Base-by-base conservation (phyloP, 306 rosid species). In the Styphnolobium japonicum region DNA sequence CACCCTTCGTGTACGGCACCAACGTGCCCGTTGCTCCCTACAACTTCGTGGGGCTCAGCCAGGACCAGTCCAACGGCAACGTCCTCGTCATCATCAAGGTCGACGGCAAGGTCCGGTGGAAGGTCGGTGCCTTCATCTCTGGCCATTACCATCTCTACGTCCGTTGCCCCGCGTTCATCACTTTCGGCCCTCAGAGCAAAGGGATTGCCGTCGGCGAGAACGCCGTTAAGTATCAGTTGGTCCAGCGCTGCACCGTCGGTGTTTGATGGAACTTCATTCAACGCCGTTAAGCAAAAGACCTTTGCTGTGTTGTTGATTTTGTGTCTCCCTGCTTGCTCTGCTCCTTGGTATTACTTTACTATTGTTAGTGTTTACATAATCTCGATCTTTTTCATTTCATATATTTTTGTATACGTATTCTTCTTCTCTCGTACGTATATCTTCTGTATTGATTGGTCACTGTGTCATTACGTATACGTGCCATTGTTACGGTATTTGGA, bases 211-310 rank as follows among this genome's bases (percentile, higher is more conserved):
- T 96, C 2, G 91, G 87, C 0, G 7, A 88, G 2, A 90, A 78
- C 84, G 98, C 93, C 78, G 39, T 96, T 27, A 96, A 93, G 96
- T 96, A 89, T 78, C 97, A 91, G 80, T 14, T 96, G 21, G 92
- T 88, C 9, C 97, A 91, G 86, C 84, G 80, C 6, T 96, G 99
- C 90, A 53, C 78, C 4, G 98, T 93, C 19, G 85, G 88, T 27
- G 87, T 91, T 7, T 96, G 90, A 81, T 19, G 22, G 1, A 10
- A 9, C 11, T 34, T 18, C 31, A 34, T 39, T 82, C 67, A 74
- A 78, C 82, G 64, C 48, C 81, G 72, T 61, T 78, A 16, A 36
- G 78, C 63, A 31, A 23, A 31, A 23, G 16, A 37, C 61, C 25
- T 2, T 36, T 2, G 37, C 19, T 31, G 6, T 31, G 22, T 14